Evolutionary conservation across 2,329 filamentous ascomycete species (phyloP).

Genomic region (Paecilomyces formosus): DNA sequence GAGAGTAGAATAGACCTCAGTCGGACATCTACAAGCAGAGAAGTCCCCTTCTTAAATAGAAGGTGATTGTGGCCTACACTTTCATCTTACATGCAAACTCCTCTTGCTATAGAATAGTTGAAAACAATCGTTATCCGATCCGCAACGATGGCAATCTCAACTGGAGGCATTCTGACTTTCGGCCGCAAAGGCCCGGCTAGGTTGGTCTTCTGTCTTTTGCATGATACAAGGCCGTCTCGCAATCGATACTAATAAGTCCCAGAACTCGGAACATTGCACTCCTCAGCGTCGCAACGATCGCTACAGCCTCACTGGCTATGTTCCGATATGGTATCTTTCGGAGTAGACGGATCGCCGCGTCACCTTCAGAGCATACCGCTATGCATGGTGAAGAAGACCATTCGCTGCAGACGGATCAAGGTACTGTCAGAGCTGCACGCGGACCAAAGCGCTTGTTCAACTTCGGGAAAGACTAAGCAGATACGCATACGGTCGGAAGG

Average conservation of each 20-base stretch:
- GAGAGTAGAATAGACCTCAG: background rate
- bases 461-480: background rate
- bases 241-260: background rate
- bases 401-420: constrained; percentile 1
- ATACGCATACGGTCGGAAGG: background rate
- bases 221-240: background rate
- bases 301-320: constrained; percentile 12
- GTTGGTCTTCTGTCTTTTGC: background rate
- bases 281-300: constrained; percentile 13
- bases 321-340: constrained; percentile 11
- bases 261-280: constrained; percentile 15
- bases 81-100: background rate
- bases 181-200: constrained; percentile 3
- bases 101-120: background rate
- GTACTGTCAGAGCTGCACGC: background rate
- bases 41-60: background rate
- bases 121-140: background rate
- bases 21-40: background rate
- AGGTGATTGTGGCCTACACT: too few species aligned
- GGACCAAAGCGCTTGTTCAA: background rate
- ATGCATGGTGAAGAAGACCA: constrained; percentile 8
- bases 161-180: background rate
- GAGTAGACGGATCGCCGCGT: constrained; percentile 4
- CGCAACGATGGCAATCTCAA: constrained; percentile 1
- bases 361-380: constrained; percentile 9